Conservation (phyloP, 1,284 basidiomycete species). For the Sphagnurus paluster region DNA sequence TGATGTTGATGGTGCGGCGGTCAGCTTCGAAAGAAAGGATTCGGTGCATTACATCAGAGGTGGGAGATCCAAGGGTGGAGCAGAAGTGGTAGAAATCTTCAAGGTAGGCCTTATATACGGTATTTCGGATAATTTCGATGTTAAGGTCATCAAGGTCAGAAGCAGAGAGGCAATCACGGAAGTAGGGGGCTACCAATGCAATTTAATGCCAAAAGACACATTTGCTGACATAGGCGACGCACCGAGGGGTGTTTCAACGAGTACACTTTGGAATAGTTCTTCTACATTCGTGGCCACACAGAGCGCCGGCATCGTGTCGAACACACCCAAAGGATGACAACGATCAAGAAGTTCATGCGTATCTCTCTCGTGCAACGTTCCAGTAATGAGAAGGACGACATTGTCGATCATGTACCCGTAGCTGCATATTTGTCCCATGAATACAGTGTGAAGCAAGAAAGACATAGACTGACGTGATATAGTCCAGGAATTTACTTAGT, state of each 20-base stretch:
- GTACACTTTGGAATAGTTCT: constrained; percentile 94
- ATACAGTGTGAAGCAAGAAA: constrained; percentile 5
- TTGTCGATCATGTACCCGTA: constrained; percentile 99
- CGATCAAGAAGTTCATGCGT: constrained; percentile 96
- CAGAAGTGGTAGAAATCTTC: constrained; percentile 95
- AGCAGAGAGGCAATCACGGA: constrained; percentile 93
- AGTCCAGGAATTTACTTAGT: constrained; percentile 92
- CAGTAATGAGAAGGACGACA: constrained; percentile 95
- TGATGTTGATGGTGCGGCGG: constrained; percentile 96
- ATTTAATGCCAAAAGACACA: constrained; percentile 6
- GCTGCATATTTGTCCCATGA: constrained; percentile 38
- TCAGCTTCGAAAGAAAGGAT: constrained; percentile 98
- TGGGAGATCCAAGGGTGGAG: constrained; percentile 79
- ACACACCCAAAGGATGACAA: constrained; percentile 96
- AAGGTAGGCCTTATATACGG: constrained; percentile 99
- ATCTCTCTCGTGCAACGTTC: constrained; percentile 96
- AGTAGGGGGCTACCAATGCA: constrained; percentile 80
- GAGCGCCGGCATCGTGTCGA: constrained; percentile 99
- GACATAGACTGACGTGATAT: constrained; percentile 81
- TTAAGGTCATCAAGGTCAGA: constrained; percentile 98
- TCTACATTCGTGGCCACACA: constrained; percentile 99
- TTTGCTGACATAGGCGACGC: constrained; percentile 27
- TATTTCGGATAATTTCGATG: constrained; percentile 99
- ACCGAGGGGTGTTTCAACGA: constrained; percentile 98
- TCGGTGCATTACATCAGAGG: constrained; percentile 85